phyloP scores from a whole-genome alignment of 2,329 filamentous ascomycete species.

The Arthrocladium fulminans region DNA sequence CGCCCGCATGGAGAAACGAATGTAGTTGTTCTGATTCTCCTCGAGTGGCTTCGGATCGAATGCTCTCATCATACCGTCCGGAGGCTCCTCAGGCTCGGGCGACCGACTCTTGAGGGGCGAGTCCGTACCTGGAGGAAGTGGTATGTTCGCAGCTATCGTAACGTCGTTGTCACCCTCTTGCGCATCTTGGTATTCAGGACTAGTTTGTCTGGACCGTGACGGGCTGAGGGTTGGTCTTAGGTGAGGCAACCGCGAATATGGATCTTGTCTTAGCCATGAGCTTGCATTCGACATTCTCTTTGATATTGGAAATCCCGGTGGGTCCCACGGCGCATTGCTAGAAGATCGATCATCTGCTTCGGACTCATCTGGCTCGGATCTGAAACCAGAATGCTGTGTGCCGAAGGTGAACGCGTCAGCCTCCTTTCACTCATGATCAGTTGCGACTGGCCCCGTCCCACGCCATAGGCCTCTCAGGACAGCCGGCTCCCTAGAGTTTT shows the following conservation, averaged over 20 bases:
- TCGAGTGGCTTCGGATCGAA: conserved; percentile 16
- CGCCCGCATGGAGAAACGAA: conserved; percentile 77
- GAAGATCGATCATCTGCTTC: conserved; percentile 34
- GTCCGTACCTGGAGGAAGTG: conserved; percentile 45
- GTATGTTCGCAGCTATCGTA: conserved; percentile 48
- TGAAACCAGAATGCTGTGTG: conserved; percentile 52
- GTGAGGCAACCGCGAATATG: conserved; percentile 38
- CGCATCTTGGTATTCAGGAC: conserved; percentile 53
- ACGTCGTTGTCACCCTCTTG: conserved; percentile 42
- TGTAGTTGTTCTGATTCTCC: conserved; percentile 48
- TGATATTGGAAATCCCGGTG: conserved; percentile 47
- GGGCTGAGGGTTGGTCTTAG: conserved; percentile 38
- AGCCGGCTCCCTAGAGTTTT: background rate
- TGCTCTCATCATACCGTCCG: conserved; percentile 21
- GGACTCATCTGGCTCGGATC: conserved; percentile 40
- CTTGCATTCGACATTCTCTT: conserved; percentile 38
- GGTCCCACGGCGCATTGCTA: conserved; percentile 50
- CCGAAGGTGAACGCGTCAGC: background rate
- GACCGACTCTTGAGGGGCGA: conserved; percentile 51
- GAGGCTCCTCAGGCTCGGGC: conserved; percentile 42
- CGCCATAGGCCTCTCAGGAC: too few relatives aligned
- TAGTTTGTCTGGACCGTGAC: conserved; percentile 48
- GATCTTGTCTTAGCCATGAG: conserved; percentile 45
- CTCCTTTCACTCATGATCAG: background rate
- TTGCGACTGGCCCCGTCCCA: background rate